A percentile compares a stretch with the other conserved stretches of the same genome.
Conservation (phyloP, 805 yeast genomes). For the Metschnikowia corniflorae region DNA sequence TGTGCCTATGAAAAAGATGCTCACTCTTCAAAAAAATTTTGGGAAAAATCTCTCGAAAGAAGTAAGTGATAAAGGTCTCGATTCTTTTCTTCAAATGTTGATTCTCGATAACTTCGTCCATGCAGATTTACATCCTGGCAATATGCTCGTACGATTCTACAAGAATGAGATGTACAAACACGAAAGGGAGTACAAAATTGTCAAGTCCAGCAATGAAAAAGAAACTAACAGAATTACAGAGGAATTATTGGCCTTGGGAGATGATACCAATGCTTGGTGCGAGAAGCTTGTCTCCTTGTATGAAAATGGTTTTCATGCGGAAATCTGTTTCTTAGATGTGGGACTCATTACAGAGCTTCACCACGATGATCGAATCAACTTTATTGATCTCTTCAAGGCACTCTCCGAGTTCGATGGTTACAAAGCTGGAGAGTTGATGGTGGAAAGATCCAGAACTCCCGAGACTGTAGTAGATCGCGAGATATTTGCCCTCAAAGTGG, state of each 20-base stretch:
- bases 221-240: slow-evolving; percentile 46
- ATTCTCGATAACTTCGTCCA: slow-evolving; percentile 92
- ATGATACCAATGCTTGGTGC: slow-evolving; percentile 43
- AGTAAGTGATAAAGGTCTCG: slow-evolving; percentile 77
- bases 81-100: slow-evolving; percentile 90
- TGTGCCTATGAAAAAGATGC: slow-evolving; percentile 69
- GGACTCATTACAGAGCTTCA: slow-evolving; percentile 91
- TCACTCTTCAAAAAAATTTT: slow-evolving; percentile 45
- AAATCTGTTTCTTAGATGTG: slow-evolving; percentile 86
- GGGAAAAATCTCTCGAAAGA: slow-evolving; percentile 58
- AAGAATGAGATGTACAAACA: slow-evolving; percentile 45
- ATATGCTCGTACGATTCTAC: slow-evolving; percentile 73
- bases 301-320: slow-evolving; percentile 68
- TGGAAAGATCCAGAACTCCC: slow-evolving; percentile 91
- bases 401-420: slow-evolving; percentile 91
- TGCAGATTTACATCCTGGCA: slow-evolving; percentile 97
- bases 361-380: slow-evolving; percentile 72
- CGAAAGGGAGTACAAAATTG: slow-evolving; percentile 39
- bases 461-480: slow-evolving; percentile 85
- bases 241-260: slow-evolving; percentile 34
- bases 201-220: slow-evolving; percentile 40
- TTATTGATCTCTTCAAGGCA: slow-evolving; percentile 84
- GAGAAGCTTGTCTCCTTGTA: slow-evolving; percentile 43
- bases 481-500: slow-evolving; percentile 83
- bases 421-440: slow-evolving; percentile 91